Conservation (phyloP, 2,329 filamentous ascomycete genomes). For the Penicillium sp. region DNA sequence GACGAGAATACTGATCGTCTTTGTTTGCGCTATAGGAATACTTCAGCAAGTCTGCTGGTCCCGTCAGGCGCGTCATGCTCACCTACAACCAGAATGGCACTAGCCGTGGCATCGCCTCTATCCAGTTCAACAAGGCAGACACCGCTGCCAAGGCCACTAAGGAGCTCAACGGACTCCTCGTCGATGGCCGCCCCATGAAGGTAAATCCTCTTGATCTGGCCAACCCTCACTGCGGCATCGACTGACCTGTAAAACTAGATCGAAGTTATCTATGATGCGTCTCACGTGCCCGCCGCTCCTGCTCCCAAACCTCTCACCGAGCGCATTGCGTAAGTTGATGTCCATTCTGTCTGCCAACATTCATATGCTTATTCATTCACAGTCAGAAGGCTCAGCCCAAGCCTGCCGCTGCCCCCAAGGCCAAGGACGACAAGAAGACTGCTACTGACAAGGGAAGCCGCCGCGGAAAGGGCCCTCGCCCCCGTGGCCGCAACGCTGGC, state of each 20-base stretch:
- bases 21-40: constrained; percentile 76
- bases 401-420: constrained; percentile 73
- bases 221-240: constrained; percentile 11
- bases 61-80: constrained; percentile 86
- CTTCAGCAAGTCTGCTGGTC: constrained; percentile 80
- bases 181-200: constrained; percentile 89
- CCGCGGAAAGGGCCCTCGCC: constrained; percentile 45
- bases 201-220: constrained; percentile 47
- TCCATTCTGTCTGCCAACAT: background rate
- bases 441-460: constrained; percentile 1
- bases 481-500: constrained; percentile 59
- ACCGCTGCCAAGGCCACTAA: constrained; percentile 81
- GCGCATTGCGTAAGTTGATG: constrained; percentile 66
- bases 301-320: constrained; percentile 75
- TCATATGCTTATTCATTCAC: constrained; percentile 24
- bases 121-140: constrained; percentile 77
- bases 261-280: constrained; percentile 82
- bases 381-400: constrained; percentile 73
- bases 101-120: constrained; percentile 88
- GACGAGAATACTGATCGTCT: constrained; percentile 46
- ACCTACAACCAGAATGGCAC: constrained; percentile 89
- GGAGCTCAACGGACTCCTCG: constrained; percentile 80
- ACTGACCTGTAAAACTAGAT: constrained; percentile 55
- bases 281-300: constrained; percentile 64
- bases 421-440: constrained; percentile 39